Conservation (phyloP, 2,329 filamentous ascomycete species). For the Emergomyces africanus region DNA sequence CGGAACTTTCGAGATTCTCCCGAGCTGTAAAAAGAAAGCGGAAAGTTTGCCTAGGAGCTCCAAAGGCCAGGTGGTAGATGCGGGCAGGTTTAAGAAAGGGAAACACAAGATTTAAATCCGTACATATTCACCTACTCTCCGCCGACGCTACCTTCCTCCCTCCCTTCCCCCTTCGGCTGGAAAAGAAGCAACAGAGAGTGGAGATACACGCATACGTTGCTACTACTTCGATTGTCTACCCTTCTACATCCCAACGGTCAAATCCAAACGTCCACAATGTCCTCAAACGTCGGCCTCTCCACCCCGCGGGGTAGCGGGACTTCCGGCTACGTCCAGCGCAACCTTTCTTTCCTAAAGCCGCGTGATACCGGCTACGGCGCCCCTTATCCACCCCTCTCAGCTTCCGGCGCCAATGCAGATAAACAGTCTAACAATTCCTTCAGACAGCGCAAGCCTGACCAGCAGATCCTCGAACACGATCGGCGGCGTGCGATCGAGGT, state of each 20-base stretch:
- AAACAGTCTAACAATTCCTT: constrained; percentile 51
- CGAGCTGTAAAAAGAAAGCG: not conserved
- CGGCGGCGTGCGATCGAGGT: constrained; percentile 84
- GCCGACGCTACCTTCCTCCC: not conserved
- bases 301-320: constrained; percentile 93
- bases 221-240: not conserved
- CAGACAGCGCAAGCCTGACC: constrained; percentile 75
- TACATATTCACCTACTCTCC: not conserved
- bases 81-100: not conserved
- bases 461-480: constrained; percentile 88
- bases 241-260: not conserved
- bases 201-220: not conserved
- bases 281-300: constrained; percentile 89
- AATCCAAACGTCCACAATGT: constrained; percentile 47
- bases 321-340: constrained; percentile 94
- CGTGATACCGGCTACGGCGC: constrained; percentile 56
- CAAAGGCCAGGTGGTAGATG: no score
- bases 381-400: constrained; percentile 49
- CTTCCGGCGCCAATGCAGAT: constrained; percentile 17
- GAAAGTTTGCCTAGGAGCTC: not conserved
- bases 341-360: constrained; percentile 74
- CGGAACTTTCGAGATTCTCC: not conserved
- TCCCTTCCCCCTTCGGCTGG: not conserved
- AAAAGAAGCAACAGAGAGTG: not conserved
- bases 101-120: no score